Evolutionary conservation across 257 asterid genomes (phyloP), one percentile per base, ranked within the genome.

Genomic region (Lithospermum erythrorhizon): DNA sequence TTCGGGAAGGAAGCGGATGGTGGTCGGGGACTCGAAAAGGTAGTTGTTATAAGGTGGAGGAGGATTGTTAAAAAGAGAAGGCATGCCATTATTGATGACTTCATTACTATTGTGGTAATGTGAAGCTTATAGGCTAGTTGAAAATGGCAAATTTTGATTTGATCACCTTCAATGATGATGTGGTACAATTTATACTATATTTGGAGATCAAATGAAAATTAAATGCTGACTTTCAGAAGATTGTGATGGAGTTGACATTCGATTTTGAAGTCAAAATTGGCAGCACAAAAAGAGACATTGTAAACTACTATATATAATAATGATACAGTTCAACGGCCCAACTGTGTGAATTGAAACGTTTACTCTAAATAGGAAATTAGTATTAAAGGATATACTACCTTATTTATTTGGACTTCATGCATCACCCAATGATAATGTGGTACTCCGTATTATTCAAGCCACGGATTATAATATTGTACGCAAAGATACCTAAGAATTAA

Each of bases 41-140:
- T 19, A 22, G 30, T 30, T 35, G 81, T 69, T 47, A 73, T 23
- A 60, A 70, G 52, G 65, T 55, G 73, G 75, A 16, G 70, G 79
- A 68, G 77, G 71, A 73, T 47, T 70, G 76, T 59, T 65, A 63
- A 20, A 76, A 75, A 17, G 64, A 62, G 21, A 67, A 82, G 68
- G 77, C 53, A 8, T 41, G 49, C 3, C 4, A 14, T 41, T 41
- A 41, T 41, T 41, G 49, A 41, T 41, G 49, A 41, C 49, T 41
- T 41, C 49, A 13, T 41, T 13, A 41, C 49, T 41, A 41, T 41
- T 35, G 45, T 35, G 45, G 14, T 35, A 7, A 35, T 35, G 37
- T 30, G 37, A 30, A 30, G 48, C 3, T 2, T 37, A 37, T 37
- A 9, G 48, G 15, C 48, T 37, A 0, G 48, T 8, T 37, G 16